Evolutionary conservation across 1,284 basidiomycete species (phyloP).

Genomic region (Ustanciosporium gigantosporum): DNA sequence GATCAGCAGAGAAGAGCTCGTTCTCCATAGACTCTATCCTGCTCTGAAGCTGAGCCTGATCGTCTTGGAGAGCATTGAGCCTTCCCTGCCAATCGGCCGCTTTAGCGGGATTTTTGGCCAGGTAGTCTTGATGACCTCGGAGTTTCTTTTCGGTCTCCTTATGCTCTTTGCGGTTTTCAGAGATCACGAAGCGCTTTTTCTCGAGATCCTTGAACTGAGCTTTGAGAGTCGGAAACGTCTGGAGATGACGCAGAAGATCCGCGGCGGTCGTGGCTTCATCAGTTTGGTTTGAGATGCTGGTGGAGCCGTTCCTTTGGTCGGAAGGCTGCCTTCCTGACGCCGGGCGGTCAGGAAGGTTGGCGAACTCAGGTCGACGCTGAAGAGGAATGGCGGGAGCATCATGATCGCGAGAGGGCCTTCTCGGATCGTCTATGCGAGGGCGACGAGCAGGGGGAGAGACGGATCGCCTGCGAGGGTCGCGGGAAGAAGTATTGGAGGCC

Average conservation of each 20-base stretch:
- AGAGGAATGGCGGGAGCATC: too few relatives aligned
- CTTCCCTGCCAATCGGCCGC: background rate
- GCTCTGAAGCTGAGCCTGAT: background rate
- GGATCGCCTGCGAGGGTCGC: background rate
- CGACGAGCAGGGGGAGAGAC: background rate
- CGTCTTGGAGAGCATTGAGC: background rate
- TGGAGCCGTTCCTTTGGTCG: too few relatives aligned
- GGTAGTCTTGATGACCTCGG: slow-evolving; percentile 1
- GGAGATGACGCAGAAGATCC: slow-evolving; percentile 3
- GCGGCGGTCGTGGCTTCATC: too few relatives aligned
- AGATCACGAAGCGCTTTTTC: slow-evolving; percentile 6
- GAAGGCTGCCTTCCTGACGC: too few relatives aligned
- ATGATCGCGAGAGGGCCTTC: background rate
- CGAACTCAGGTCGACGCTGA: too few relatives aligned
- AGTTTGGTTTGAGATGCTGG: too few relatives aligned
- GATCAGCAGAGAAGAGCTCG: background rate
- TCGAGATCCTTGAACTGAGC: slow-evolving; percentile 10
- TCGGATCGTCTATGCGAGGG: background rate
- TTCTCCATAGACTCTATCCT: background rate
- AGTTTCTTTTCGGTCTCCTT: slow-evolving; percentile 6
- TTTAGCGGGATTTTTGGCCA: slow-evolving; percentile 2
- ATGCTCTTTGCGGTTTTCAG: slow-evolving; percentile 6
- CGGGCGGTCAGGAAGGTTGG: too few relatives aligned
- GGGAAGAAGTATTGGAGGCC: background rate
- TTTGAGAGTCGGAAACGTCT: background rate